A percentile compares a stretch with the other conserved stretches of the same genome.
These are phyloP conservation scores for Piromyces sp. DNA, from an alignment of 192 early-diverging fungal genomes.

Conservation along the genomic window DNA sequence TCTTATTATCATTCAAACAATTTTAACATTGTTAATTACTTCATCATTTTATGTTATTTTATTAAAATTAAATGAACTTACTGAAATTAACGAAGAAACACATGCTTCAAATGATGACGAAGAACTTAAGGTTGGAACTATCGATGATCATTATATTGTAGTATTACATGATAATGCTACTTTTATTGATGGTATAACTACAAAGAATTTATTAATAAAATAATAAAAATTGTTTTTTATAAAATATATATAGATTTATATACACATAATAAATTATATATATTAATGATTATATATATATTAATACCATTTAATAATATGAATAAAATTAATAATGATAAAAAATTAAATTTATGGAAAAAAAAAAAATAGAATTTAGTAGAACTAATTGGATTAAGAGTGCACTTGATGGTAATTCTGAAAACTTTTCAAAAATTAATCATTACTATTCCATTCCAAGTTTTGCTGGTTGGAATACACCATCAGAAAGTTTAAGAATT, in stretches of 20 bases:
- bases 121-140: neutral
- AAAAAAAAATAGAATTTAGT: neutral
- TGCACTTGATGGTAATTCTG: neutral
- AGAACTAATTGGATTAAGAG: neutral
- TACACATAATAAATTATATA: too few species aligned
- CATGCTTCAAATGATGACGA: neutral
- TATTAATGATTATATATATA: too few species aligned
- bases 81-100: neutral
- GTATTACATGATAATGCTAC: neutral
- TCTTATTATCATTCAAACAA: neutral
- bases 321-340: neutral
- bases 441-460: neutral
- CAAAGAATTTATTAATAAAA: too few species aligned
- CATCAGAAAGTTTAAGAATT: neutral
- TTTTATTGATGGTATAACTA: neutral
- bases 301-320: too few species aligned
- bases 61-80: neutral
- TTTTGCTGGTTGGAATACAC: neutral
- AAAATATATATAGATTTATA: too few species aligned
- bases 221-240: too few species aligned
- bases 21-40: neutral
- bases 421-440: neutral
- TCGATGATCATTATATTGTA: neutral
- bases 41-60: neutral
- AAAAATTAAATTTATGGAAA: neutral